phyloP scores from a whole-genome alignment of 352 stramenopile species.

The Phytophthora melonis region DNA sequence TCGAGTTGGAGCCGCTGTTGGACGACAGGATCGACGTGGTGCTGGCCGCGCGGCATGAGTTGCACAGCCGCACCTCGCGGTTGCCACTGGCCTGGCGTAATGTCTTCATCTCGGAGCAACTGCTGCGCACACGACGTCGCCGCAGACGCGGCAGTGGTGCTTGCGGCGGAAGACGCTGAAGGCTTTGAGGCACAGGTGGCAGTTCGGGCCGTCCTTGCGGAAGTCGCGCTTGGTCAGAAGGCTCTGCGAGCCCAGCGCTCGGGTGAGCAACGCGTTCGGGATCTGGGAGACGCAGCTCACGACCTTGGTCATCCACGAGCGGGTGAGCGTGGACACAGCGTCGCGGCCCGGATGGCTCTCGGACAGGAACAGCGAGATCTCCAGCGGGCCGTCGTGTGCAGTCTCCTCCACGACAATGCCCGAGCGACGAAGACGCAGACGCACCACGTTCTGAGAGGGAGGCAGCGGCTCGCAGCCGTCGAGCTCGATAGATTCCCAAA shows the following conservation, averaged over 20 bases:
- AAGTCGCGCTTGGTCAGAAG: constrained; percentile 83
- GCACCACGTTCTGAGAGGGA: constrained; percentile 81
- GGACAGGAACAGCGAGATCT: constrained; percentile 80
- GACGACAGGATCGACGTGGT: constrained; percentile 75
- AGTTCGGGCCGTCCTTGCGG: constrained; percentile 76
- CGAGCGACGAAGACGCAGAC: constrained; percentile 79
- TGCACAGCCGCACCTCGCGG: constrained; percentile 83
- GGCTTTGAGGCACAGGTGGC: constrained; percentile 76
- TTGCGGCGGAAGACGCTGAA: constrained; percentile 85
- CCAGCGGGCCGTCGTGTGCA: constrained; percentile 58
- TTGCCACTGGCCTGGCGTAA: constrained; percentile 69
- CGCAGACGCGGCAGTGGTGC: constrained; percentile 88
- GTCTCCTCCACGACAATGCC: constrained; percentile 86
- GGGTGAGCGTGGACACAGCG: constrained; percentile 75
- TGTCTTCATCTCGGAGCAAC: constrained; percentile 84
- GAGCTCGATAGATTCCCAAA: constrained; percentile 89
- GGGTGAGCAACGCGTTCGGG: constrained; percentile 68
- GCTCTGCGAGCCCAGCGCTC: constrained; percentile 66
- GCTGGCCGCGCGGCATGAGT: constrained; percentile 65
- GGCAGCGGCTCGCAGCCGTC: constrained; percentile 79
- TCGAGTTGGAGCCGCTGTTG: constrained; percentile 39
- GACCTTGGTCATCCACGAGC: constrained; percentile 87
- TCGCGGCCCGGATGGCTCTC: constrained; percentile 80
- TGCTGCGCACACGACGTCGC: constrained; percentile 86
- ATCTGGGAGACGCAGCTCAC: constrained; percentile 79